Base-by-base conservation (phyloP, 78 protist genomes). In the Cavenderia fasciculata region DNA sequence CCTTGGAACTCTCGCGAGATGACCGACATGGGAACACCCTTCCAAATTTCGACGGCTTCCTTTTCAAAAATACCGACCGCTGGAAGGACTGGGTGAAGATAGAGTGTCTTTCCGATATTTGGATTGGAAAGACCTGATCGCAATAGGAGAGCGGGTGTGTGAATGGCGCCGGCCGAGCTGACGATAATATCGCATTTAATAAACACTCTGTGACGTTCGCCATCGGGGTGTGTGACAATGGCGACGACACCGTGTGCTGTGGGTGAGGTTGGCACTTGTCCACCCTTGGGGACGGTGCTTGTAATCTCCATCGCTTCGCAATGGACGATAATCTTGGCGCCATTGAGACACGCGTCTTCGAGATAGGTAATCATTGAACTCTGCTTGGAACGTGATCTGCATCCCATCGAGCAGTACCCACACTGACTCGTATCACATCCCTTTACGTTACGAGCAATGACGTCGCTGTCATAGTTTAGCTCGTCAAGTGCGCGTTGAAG, bases 391-490 rank as follows among this genome's bases (percentile, higher is more conserved):
- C 70, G 68, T 29, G 86, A 25, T 46, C 86, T 31, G 19, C 94
- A 87, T 14, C 94, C 94, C 86, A 87, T 77, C 16, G 86, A 69
- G 19, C 94, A 87, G 36, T 14, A 74, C 38, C 86, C 79, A 87
- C 86, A 87, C 31, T 54, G 79, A 47, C 69, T 43, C 4, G 94
- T 68, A 29, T 87, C 87, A 47, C 87, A 72, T 31, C 52, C n/a
- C 71, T 69, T 72, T 18, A 72, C 73, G 38, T 87, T 74, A 47
- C 94, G 41, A 29, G 94, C 72, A 14, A 87, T 74, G 25, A 68
- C 56, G 8, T n/a, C n/a, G 21, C 44, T 63, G 4, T 74, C 75
- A 31, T 27, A 43, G 12, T 75, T 46, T 0, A 87, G 31, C 18
- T 51, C 86, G 25, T 51, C 66, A 4, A 76, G 34, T 34, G 70